phyloP scores from a whole-genome alignment of 1,284 basidiomycete species.

The Leccinum subspadiceum region DNA sequence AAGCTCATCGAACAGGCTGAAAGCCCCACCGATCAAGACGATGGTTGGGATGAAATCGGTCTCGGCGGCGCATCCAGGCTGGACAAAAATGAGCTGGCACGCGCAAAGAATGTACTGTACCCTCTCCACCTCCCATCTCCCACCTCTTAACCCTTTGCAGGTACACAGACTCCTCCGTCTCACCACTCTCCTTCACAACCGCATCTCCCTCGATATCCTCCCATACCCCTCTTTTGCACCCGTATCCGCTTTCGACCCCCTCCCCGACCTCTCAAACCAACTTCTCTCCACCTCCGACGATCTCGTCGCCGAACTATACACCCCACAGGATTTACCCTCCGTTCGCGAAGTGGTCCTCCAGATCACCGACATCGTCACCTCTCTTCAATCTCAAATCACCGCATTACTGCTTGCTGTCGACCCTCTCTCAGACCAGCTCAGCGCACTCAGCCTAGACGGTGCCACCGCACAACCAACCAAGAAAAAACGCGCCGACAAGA shows the following conservation, averaged over 20 bases:
- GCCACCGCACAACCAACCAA: constrained; percentile 6
- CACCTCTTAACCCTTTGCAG: constrained; percentile 34
- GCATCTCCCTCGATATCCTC: constrained; percentile 52
- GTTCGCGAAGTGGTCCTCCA: constrained; percentile 40
- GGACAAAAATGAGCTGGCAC: constrained; percentile 42
- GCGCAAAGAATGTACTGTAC: constrained; percentile 49
- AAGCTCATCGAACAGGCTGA: constrained; percentile 49
- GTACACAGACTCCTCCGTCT: constrained; percentile 58
- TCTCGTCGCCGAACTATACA: constrained; percentile 58
- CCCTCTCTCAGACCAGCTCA: constrained; percentile 36
- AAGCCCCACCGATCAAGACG: constrained; percentile 32
- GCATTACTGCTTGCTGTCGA: constrained; percentile 21
- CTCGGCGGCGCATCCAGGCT: constrained; percentile 39
- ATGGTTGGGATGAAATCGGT: constrained; percentile 70
- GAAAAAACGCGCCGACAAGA: constrained; percentile 31
- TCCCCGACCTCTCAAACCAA: constrained; percentile 48
- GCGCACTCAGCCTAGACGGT: constrained; percentile 33
- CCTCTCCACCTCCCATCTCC: background rate
- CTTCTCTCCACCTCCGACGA: constrained; percentile 61
- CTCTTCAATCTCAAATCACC: constrained; percentile 34
- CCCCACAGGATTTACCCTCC: constrained; percentile 51
- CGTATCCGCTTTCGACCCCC: constrained; percentile 43
- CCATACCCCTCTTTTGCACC: constrained; percentile 27
- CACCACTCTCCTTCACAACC: constrained; percentile 60
- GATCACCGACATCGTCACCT: constrained; percentile 38